Evolutionary conservation across 2,329 filamentous ascomycete genomes (phyloP).

Genomic region (Cladosporium sphaerospermum): DNA sequence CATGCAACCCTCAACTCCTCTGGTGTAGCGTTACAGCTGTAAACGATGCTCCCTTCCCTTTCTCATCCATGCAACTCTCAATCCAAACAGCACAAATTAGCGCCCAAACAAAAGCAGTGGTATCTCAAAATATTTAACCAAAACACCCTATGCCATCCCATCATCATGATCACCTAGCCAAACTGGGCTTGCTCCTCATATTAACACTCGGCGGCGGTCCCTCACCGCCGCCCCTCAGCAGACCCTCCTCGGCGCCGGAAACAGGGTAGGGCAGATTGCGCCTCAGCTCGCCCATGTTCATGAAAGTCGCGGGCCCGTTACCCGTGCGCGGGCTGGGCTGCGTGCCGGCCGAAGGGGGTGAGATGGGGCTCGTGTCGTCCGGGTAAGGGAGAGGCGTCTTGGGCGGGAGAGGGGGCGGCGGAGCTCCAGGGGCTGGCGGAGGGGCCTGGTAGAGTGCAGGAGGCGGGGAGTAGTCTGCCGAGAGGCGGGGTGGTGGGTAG

Average conservation of each 20-base stretch:
- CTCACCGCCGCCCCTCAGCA: constrained; percentile 37
- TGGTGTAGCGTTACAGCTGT: too few relatives aligned
- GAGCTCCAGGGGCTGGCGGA: neutral
- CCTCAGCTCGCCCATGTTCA: constrained; percentile 27
- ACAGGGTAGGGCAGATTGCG: constrained; percentile 66
- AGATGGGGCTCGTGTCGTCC: constrained; percentile 3
- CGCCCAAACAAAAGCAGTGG: neutral
- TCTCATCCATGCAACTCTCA: too few relatives aligned
- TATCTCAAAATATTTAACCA: neutral
- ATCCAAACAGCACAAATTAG: too few relatives aligned
- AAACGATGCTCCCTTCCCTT: too few relatives aligned
- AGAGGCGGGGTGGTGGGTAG: constrained; percentile 4
- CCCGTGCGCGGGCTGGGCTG: neutral
- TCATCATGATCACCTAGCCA: neutral
- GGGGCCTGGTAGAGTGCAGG: neutral
- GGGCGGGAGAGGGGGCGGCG: constrained; percentile 63
- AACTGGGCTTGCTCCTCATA: constrained; percentile 68
- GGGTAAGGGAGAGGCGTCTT: constrained; percentile 42
- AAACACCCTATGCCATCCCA: neutral
- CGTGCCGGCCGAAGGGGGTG: neutral
- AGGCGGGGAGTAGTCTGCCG: constrained; percentile 4
- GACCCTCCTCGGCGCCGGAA: constrained; percentile 31
- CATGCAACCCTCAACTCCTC: too few relatives aligned
- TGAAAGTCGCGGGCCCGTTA: constrained; percentile 6
- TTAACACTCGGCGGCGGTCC: constrained; percentile 79